Conservation (phyloP, 2,329 filamentous ascomycete species). For the Colletotrichum tofieldiae region DNA sequence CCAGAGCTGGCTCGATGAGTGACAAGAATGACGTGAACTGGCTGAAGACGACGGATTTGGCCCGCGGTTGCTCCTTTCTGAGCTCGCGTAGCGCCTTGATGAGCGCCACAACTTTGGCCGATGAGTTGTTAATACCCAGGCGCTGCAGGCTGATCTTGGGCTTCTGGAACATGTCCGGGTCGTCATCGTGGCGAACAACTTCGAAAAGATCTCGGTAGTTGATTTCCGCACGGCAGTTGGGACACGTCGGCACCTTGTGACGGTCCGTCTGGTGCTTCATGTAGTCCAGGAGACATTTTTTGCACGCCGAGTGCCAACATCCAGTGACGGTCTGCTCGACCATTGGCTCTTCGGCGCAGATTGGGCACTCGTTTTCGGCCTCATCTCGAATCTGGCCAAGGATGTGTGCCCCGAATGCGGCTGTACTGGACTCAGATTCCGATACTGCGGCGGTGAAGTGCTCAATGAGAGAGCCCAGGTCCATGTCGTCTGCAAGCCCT, state of each 20-base stretch:
- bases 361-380: constrained; percentile 89
- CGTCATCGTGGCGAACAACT: constrained; percentile 84
- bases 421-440: constrained; percentile 71
- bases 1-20: constrained; percentile 87
- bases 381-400: constrained; percentile 94
- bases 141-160: constrained; percentile 74
- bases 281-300: constrained; percentile 90
- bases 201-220: constrained; percentile 91
- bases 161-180: constrained; percentile 62
- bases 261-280: constrained; percentile 89
- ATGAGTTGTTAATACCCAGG: constrained; percentile 77
- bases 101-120: constrained; percentile 89
- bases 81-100: constrained; percentile 81
- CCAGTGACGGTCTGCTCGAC: constrained; percentile 93
- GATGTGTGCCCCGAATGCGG: constrained; percentile 87
- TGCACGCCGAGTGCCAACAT: constrained; percentile 98
- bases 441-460: constrained; percentile 83
- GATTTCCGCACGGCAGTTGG: constrained; percentile 89
- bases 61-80: constrained; percentile 74
- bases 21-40: constrained; percentile 98
- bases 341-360: constrained; percentile 97
- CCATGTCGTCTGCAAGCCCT: constrained; percentile 95
- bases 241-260: constrained; percentile 84
- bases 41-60: constrained; percentile 94
- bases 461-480: constrained; percentile 87